A percentile compares a stretch with the other conserved stretches of the same genome.
These are phyloP conservation scores for Pseudocohnilembus persalinus DNA, from an alignment of 169 alveolate species.

Conservation along the genomic window DNA sequence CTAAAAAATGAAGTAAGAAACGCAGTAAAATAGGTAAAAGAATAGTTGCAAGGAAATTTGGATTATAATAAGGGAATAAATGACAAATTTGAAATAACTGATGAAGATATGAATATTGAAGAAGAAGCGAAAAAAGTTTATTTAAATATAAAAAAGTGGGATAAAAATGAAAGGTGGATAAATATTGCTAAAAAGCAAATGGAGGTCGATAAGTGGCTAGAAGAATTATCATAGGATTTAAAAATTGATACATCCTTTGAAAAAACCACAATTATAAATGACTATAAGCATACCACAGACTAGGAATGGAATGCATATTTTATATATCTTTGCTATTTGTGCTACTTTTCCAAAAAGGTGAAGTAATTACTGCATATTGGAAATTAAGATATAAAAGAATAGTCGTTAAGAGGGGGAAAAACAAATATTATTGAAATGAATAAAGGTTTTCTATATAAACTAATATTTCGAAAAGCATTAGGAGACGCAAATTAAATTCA, in stretches of 20 bases:
- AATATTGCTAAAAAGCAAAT: slow-evolving; percentile 9
- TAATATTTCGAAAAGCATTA: slow-evolving; percentile 39
- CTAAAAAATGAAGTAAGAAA: slow-evolving; percentile 27
- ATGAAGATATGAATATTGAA: slow-evolving; percentile 9
- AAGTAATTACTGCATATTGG: neutral
- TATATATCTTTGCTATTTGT: slow-evolving; percentile 23
- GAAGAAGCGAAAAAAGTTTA: neutral
- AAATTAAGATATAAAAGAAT: slow-evolving; percentile 8
- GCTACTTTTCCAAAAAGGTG: slow-evolving; percentile 16
- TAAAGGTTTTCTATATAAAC: slow-evolving; percentile 34
- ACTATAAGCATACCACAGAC: slow-evolving; percentile 8
- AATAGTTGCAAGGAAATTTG: neutral
- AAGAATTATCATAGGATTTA: slow-evolving; percentile 5
- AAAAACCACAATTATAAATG: slow-evolving; percentile 39
- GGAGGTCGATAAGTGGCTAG: slow-evolving; percentile 9
- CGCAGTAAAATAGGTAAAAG: slow-evolving; percentile 4
- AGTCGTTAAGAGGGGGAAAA: neutral
- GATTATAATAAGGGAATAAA: neutral
- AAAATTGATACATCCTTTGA: slow-evolving; percentile 31
- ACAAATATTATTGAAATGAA: slow-evolving; percentile 11
- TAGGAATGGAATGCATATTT: slow-evolving; percentile 45
- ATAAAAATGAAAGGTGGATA: slow-evolving; percentile 18
- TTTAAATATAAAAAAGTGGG: slow-evolving; percentile 3
- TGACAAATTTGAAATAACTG: neutral
- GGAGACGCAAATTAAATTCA: slow-evolving; percentile 38